Base-by-base conservation (phyloP, 78 protist species). In the Tieghemostelium lacteum region DNA sequence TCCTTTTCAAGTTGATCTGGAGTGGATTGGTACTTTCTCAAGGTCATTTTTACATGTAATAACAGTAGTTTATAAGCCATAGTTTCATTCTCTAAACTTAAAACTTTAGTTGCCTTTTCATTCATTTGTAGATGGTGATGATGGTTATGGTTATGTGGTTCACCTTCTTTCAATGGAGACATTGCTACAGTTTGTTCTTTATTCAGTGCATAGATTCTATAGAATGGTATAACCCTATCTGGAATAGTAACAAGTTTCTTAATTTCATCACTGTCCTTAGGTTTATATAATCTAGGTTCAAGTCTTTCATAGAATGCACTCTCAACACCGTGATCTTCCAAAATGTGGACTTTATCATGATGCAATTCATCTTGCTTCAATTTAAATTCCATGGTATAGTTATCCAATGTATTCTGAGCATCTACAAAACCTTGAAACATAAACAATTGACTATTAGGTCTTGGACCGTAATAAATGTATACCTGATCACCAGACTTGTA, bases 401-500 rank as follows among this genome's bases (percentile, higher is more conserved):
- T 26, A 19, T 83, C 91, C 24, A 40, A 12, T 19, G 71, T 73
- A 29, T 75, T 73, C 36, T 37, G 60, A 40, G 71, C 50, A 10
- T 58, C 8, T 3, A 71, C 62, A 55, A 75, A 73, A 22, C 93
- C 93, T 19, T 37, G 36, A 75, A 65, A 76, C 26, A 88, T 22
- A 6, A 75, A 36, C 0, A 88, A 72, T 37, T 74, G 75, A n/a
- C 64, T 12, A 37, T 88, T 88, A 7, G 60, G 66, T 54, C 93
- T 73, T n/a, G 49, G 70, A 26, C 93, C 93, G 19, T 88, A 88
- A 45, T 60, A 42, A 57, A 88, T 88, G 64, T 24, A 70, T 5
- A 88, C 87, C 42, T 88, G 93, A 3, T 88, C 93, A 54, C 93
- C 93, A 3, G 31, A 14, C 45, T 73, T 69, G 55, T 63, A 88